Evolutionary conservation across 768 basidiomycete genomes (phyloP).

Genomic region (Leccinellum luteum): DNA sequence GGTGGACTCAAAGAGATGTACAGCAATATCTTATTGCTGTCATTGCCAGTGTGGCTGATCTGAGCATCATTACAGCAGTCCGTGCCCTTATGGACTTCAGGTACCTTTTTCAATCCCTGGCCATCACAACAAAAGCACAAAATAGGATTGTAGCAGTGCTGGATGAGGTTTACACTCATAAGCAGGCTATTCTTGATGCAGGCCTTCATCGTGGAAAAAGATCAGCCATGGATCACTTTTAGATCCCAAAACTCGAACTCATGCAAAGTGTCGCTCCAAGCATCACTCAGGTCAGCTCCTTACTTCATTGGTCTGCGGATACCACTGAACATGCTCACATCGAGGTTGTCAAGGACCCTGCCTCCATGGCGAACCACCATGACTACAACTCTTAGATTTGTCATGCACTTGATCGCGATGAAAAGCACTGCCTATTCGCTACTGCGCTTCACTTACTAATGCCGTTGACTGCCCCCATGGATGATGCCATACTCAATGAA

Average conservation of each 20-base stretch:
- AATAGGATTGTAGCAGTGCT: not conserved
- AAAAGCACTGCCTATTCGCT: not conserved
- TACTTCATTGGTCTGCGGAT: not conserved
- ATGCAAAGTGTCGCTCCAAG: not conserved
- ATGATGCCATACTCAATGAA: too few relatives aligned
- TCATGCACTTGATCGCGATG: not conserved
- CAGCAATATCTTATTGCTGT: not conserved
- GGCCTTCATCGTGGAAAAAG: not conserved
- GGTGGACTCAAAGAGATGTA: not conserved
- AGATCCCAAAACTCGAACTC: not conserved
- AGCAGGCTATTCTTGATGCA: not conserved
- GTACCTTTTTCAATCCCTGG: not conserved
- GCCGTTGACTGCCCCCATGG: too few relatives aligned
- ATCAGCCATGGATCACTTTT: not conserved
- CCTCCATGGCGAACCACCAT: slow-evolving; percentile 8
- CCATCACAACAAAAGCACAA: not conserved
- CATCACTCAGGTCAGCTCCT: not conserved
- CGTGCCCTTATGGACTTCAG: not conserved
- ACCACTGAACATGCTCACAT: not conserved
- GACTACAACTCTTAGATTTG: not conserved
- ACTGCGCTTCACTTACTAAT: too few relatives aligned
- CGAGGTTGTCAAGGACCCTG: not conserved
- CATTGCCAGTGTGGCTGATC: not conserved
- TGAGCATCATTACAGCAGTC: not conserved
- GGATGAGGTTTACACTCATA: not conserved